phyloP scores from a whole-genome alignment of 352 stramenopile genomes.

The Pythium dissimile region DNA sequence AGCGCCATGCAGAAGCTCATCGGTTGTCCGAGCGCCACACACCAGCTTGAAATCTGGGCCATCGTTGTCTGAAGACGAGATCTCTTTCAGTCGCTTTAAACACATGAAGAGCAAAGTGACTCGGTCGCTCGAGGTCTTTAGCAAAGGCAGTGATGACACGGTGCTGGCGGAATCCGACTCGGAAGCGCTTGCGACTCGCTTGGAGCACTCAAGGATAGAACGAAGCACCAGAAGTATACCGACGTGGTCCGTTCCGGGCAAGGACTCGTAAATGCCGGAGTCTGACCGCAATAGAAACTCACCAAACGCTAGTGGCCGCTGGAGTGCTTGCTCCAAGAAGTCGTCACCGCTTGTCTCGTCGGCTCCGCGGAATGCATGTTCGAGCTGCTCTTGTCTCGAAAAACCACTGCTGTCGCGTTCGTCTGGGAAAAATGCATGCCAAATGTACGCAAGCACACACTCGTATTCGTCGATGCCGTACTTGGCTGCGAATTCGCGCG shows the following conservation, averaged over 20 bases:
- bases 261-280: constrained; percentile 45
- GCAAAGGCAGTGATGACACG: constrained; percentile 32
- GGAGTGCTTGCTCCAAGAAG: constrained; percentile 63
- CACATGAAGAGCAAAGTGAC: constrained; percentile 76
- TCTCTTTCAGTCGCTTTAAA: constrained; percentile 68
- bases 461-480: constrained; percentile 62
- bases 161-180: constrained; percentile 3
- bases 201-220: constrained; percentile 76
- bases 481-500: constrained; percentile 60
- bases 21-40: constrained; percentile 29
- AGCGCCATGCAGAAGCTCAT: constrained; percentile 32
- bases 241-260: constrained; percentile 67
- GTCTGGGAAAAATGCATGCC: constrained; percentile 31
- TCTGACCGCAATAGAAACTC: constrained; percentile 43
- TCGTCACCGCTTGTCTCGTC: constrained; percentile 27
- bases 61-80: constrained; percentile 11
- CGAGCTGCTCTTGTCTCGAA: constrained; percentile 55
- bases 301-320: constrained; percentile 48
- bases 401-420: background rate
- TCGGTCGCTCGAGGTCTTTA: constrained; percentile 48
- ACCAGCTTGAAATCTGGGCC: constrained; percentile 60
- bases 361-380: constrained; percentile 50
- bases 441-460: constrained; percentile 65
- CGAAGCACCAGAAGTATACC: constrained; percentile 61
- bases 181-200: constrained; percentile 28